Conservation (phyloP, 2,329 filamentous ascomycete genomes). For the Fusarium oligoseptatum region DNA sequence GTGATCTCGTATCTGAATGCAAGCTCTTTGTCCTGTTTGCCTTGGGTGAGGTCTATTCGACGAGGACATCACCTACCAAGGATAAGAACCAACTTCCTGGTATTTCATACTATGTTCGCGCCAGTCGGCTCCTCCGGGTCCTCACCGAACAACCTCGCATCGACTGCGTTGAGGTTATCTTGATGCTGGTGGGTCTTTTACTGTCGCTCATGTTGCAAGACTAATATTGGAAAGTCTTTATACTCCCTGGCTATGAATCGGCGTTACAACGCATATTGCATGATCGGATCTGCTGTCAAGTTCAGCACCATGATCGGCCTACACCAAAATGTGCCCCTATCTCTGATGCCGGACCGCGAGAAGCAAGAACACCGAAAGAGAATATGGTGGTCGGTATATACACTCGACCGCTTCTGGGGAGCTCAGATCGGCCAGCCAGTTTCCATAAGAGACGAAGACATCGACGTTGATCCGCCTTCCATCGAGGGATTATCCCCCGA, state of each 20-base stretch:
- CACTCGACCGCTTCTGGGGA: constrained; percentile 59
- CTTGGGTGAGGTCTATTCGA: constrained; percentile 58
- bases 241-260: constrained; percentile 58
- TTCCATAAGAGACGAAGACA: constrained; percentile 61
- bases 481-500: constrained; percentile 21
- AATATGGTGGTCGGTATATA: constrained; percentile 57
- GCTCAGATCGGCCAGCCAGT: constrained; percentile 61
- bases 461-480: constrained; percentile 57
- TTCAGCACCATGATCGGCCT: constrained; percentile 56
- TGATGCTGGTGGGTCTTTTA: constrained; percentile 54
- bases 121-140: constrained; percentile 52
- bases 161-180: constrained; percentile 55
- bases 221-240: constrained; percentile 47
- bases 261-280: constrained; percentile 55
- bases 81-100: constrained; percentile 54
- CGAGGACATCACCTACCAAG: constrained; percentile 46
- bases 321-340: constrained; percentile 51
- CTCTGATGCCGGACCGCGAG: constrained; percentile 51
- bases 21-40: constrained; percentile 59
- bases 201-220: neutral
- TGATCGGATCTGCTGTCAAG: constrained; percentile 58
- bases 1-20: constrained; percentile 49
- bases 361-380: constrained; percentile 54
- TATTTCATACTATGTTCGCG: constrained; percentile 55
- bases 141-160: constrained; percentile 56